A percentile compares a stretch with the other conserved stretches of the same genome.
Evolutionary conservation across 208 protist species (phyloP).

Genomic region (Trypanosoma avium): DNA sequence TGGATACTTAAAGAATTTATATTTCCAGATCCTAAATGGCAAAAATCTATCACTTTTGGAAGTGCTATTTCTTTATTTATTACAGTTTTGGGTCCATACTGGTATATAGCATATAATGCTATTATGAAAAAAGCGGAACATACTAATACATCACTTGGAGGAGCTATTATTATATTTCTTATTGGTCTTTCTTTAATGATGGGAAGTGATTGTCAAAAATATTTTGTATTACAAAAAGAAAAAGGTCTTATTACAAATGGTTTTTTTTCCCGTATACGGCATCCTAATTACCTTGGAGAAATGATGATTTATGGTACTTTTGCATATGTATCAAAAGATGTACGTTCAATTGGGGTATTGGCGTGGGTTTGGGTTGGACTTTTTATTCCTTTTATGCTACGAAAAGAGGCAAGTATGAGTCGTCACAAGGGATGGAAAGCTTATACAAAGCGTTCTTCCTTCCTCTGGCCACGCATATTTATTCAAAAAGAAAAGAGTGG

Average conservation of each 20-base stretch:
- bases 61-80: slow-evolving; percentile 41
- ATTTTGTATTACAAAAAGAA: slow-evolving; percentile 67
- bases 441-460: slow-evolving; percentile 50
- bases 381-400: slow-evolving; percentile 78
- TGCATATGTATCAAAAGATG: slow-evolving; percentile 57
- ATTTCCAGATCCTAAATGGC: slow-evolving; percentile 85
- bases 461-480: slow-evolving; percentile 68
- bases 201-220: slow-evolving; percentile 81
- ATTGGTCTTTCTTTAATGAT: slow-evolving; percentile 76
- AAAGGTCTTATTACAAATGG: slow-evolving; percentile 81
- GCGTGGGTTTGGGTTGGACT: slow-evolving; percentile 62
- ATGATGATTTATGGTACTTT: slow-evolving; percentile 89
- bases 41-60: slow-evolving; percentile 61
- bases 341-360: slow-evolving; percentile 57
- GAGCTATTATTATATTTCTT: slow-evolving; percentile 52
- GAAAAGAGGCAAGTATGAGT: slow-evolving; percentile 80
- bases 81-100: slow-evolving; percentile 76
- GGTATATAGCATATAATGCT: slow-evolving; percentile 80
- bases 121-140: slow-evolving; percentile 51
- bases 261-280: slow-evolving; percentile 74
- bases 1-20: slow-evolving; percentile 85
- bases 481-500: not conserved
- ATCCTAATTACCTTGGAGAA: slow-evolving; percentile 90
- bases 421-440: slow-evolving; percentile 61
- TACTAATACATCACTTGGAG: slow-evolving; percentile 45